Evolutionary conservation across 495 filamentous ascomycete genomes (phyloP).

Genomic region (Margaritispora aquatica): DNA sequence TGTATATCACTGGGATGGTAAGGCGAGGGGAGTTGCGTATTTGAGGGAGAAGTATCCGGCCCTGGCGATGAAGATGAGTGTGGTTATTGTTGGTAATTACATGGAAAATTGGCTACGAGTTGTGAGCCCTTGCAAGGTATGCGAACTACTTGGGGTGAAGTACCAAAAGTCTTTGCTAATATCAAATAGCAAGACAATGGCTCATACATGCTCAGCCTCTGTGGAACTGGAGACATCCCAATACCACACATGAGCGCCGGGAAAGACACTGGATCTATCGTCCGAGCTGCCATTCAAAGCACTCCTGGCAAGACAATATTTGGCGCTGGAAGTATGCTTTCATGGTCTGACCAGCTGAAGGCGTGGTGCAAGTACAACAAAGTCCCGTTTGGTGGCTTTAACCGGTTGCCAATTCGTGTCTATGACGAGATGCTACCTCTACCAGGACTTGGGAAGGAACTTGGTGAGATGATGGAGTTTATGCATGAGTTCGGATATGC

Average conservation of each 20-base stretch:
- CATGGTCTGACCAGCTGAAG: conserved; percentile 11
- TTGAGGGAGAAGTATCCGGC: conserved; percentile 6
- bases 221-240: neutral
- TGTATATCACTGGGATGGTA: conserved; percentile 37
- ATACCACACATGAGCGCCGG: conserved; percentile 6
- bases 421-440: conserved; percentile 4
- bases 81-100: conserved; percentile 10
- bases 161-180: neutral
- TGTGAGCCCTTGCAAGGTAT: conserved; percentile 10
- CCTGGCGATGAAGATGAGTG: conserved; percentile 8
- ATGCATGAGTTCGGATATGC: conserved; percentile 31
- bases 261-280: conserved; percentile 7
- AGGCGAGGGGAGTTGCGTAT: conserved; percentile 18
- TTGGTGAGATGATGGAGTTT: conserved; percentile 30
- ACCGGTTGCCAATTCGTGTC: conserved; percentile 3
- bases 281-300: conserved; percentile 6
- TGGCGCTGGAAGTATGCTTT: conserved; percentile 5
- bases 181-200: conserved; percentile 5
- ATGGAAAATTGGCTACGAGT: conserved; percentile 13
- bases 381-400: conserved; percentile 7
- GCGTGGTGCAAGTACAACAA: conserved; percentile 7
- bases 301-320: conserved; percentile 11
- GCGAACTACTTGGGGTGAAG: neutral
- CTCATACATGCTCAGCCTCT: conserved; percentile 1
- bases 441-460: conserved; percentile 23